Conservation (phyloP, 352 stramenopile genomes). For the Phytophthora sp. region DNA sequence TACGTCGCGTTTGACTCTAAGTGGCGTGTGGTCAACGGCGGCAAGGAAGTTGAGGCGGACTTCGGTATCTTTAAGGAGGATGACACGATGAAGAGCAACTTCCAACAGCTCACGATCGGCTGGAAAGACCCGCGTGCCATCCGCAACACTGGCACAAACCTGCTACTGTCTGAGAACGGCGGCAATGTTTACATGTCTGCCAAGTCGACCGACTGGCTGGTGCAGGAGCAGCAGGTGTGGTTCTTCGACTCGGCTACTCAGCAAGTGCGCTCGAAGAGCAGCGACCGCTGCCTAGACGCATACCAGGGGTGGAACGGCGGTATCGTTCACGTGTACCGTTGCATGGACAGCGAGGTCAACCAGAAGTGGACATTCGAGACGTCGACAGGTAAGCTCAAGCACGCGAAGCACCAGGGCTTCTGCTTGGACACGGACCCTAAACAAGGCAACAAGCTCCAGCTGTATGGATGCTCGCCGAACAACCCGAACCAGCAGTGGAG, state of each 20-base stretch:
- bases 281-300: slow-evolving; percentile 67
- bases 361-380: slow-evolving; percentile 74
- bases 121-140: slow-evolving; percentile 37
- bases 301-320: slow-evolving; percentile 57
- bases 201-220: slow-evolving; percentile 52
- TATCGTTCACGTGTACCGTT: slow-evolving; percentile 62
- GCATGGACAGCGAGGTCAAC: slow-evolving; percentile 58
- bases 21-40: slow-evolving; percentile 56
- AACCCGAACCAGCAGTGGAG: slow-evolving; percentile 69
- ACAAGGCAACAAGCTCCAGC: slow-evolving; percentile 60
- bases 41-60: slow-evolving; percentile 63
- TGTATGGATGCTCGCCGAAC: slow-evolving; percentile 61
- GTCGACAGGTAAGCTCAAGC: slow-evolving; percentile 48
- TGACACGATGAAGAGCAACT: slow-evolving; percentile 63
- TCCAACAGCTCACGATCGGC: slow-evolving; percentile 47
- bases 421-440: slow-evolving; percentile 61
- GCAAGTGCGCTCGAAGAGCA: slow-evolving; percentile 71
- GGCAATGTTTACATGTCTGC: slow-evolving; percentile 46
- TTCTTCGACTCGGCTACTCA: slow-evolving; percentile 61
- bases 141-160: slow-evolving; percentile 39
- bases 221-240: slow-evolving; percentile 65
- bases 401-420: slow-evolving; percentile 53
- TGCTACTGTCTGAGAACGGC: slow-evolving; percentile 47
- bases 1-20: slow-evolving; percentile 73
- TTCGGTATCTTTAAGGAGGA: slow-evolving; percentile 70